These are phyloP conservation scores for Acacia concinna DNA, from an alignment of 331 rosid species.

Conservation along the genomic window DNA sequence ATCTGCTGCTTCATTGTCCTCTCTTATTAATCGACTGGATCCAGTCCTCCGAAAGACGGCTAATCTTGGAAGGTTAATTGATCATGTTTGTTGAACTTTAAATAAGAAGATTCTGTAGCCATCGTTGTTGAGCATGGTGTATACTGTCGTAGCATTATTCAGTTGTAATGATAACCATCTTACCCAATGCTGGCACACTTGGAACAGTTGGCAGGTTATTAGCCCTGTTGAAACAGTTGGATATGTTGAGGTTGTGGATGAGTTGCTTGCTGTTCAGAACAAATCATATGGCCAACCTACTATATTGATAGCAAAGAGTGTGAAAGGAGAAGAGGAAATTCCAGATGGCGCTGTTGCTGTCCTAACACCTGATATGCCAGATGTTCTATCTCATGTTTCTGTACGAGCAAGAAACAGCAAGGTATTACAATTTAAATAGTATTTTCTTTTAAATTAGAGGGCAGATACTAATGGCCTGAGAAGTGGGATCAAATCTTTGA, in stretches of 20 bases:
- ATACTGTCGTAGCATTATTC: constrained; percentile 25
- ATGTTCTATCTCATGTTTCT: constrained; percentile 96
- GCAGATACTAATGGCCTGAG: no score
- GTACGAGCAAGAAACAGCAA: constrained; percentile 98
- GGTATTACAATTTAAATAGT: constrained; percentile 42
- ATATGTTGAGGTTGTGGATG: constrained; percentile 86
- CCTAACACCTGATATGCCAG: constrained; percentile 99
- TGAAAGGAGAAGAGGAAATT: constrained; percentile 98
- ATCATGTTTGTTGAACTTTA: constrained; percentile 24
- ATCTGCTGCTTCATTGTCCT: constrained; percentile 92
- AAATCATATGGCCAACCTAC: constrained; percentile 80
- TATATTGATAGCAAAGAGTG: constrained; percentile 82
- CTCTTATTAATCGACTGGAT: constrained; percentile 89
- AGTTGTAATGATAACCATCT: constrained; percentile 31
- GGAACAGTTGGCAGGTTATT: constrained; percentile 97
- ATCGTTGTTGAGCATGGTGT: constrained; percentile 2
- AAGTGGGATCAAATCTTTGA: no score
- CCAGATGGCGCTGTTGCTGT: constrained; percentile 99
- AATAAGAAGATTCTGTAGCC: constrained; percentile 5
- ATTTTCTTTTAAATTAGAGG: no score
- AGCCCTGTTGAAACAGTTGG: constrained; percentile 92
- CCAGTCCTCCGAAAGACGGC: constrained; percentile 95
- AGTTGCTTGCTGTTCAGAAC: constrained; percentile 90
- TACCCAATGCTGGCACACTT: constrained; percentile 33
- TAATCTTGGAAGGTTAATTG: constrained; percentile 81